Percentiles rank a stretch among this genome's conserved stretches.
phyloP scores from a whole-genome alignment of 345 rosid genomes.

The Mangifera indica region DNA sequence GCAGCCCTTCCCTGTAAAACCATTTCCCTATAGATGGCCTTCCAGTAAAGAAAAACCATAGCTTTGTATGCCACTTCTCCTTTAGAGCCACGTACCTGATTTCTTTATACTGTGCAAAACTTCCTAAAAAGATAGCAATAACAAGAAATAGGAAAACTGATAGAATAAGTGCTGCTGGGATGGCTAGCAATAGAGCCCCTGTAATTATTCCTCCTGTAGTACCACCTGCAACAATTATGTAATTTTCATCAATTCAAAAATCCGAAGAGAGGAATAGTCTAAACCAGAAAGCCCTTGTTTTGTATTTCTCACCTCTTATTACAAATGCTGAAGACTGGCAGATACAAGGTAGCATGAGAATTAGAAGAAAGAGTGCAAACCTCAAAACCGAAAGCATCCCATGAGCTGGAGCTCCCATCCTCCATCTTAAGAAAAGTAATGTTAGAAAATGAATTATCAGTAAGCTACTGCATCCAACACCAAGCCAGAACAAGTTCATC shows the following conservation, averaged over 20 bases:
- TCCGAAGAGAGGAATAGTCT: background rate
- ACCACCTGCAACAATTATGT: constrained; percentile 34
- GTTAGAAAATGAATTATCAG: constrained; percentile 28
- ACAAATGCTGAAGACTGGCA: constrained; percentile 56
- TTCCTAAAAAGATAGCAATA: constrained; percentile 35
- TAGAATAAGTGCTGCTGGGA: constrained; percentile 45
- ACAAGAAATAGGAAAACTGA: constrained; percentile 36
- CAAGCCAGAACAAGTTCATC: constrained; percentile 58
- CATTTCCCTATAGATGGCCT: constrained; percentile 44
- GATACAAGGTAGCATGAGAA: constrained; percentile 44
- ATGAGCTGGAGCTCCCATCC: constrained; percentile 36
- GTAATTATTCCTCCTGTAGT: constrained; percentile 41
- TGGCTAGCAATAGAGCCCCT: constrained; percentile 45
- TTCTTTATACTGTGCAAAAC: constrained; percentile 47
- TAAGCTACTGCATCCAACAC: constrained; percentile 37
- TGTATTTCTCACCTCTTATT: constrained; percentile 41
- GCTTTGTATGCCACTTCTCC: constrained; percentile 34
- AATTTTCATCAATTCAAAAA: constrained; percentile 20
- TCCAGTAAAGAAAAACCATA: constrained; percentile 35
- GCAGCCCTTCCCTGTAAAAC: constrained; percentile 46
- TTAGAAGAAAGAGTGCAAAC: constrained; percentile 48
- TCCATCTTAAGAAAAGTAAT: constrained; percentile 39
- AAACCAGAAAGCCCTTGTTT: background rate
- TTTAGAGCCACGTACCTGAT: constrained; percentile 22
- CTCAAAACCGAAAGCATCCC: constrained; percentile 45